These are phyloP conservation scores for Neofusicoccum sp. DNA, from an alignment of 2,329 filamentous ascomycete genomes.

Conservation along the genomic window DNA sequence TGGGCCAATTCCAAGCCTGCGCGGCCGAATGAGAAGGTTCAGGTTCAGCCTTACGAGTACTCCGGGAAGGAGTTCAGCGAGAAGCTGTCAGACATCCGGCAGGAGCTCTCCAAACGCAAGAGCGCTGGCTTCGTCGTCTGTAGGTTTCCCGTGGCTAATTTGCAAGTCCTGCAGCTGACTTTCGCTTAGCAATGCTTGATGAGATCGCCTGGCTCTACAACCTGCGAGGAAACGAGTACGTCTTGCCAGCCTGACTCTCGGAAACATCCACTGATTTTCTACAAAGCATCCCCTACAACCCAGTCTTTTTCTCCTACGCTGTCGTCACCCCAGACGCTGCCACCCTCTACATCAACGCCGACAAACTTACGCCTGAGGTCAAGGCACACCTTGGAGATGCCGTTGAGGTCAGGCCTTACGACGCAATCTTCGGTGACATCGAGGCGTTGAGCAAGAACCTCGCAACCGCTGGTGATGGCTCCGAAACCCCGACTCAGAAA, in stretches of 20 bases:
- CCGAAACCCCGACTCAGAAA: slow-evolving; percentile 54
- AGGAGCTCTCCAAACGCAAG: slow-evolving; percentile 88
- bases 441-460: slow-evolving; percentile 56
- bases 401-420: slow-evolving; percentile 78
- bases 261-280: slow-evolving; percentile 20
- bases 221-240: slow-evolving; percentile 78
- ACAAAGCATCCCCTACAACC: slow-evolving; percentile 83
- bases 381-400: slow-evolving; percentile 67
- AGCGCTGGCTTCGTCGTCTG: slow-evolving; percentile 81
- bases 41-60: slow-evolving; percentile 68
- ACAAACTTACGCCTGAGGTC: slow-evolving; percentile 69
- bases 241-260: not conserved
- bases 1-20: slow-evolving; percentile 75
- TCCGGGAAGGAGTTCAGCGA: slow-evolving; percentile 78
- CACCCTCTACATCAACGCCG: slow-evolving; percentile 79
- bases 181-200: slow-evolving; percentile 70
- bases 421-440: slow-evolving; percentile 76
- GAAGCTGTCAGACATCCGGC: slow-evolving; percentile 84
- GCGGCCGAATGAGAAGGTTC: slow-evolving; percentile 73
- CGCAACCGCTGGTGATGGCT: slow-evolving; percentile 33
- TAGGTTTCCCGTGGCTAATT: slow-evolving; percentile 28
- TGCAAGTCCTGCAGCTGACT: slow-evolving; percentile 4
- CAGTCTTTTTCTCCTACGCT: slow-evolving; percentile 97
- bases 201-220: slow-evolving; percentile 99
- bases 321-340: slow-evolving; percentile 73